Evolutionary conservation across 108 stramenopile genomes (phyloP).

Genomic region (Stephanodiscus minutulus): DNA sequence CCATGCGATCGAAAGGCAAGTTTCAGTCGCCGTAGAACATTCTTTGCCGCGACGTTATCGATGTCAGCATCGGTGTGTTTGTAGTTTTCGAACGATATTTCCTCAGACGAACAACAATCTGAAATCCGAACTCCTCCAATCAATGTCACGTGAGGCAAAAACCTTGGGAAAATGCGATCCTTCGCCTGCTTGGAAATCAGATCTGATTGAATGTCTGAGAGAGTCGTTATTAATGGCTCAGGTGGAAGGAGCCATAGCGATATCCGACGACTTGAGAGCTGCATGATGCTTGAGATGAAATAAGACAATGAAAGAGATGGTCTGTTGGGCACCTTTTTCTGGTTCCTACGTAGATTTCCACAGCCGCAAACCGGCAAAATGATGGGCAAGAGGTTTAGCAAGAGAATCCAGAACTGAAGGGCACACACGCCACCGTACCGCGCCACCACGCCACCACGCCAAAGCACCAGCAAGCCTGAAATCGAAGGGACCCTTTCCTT

Average conservation of each 20-base stretch:
- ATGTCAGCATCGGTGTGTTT: neutral
- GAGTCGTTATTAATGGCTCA: constrained; percentile 13
- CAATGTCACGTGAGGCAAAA: constrained; percentile 38
- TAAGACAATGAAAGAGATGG: too few relatives aligned
- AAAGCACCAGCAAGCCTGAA: too few relatives aligned
- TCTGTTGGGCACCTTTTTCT: too few relatives aligned
- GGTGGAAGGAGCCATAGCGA: constrained; percentile 34
- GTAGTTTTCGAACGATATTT: neutral
- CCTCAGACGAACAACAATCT: constrained; percentile 15
- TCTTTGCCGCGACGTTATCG: constrained; percentile 22
- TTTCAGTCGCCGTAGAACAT: constrained; percentile 24
- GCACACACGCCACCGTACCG: too few relatives aligned
- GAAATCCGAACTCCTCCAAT: constrained; percentile 36
- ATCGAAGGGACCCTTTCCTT: too few relatives aligned
- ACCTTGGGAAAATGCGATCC: constrained; percentile 11
- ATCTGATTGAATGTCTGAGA: constrained; percentile 6
- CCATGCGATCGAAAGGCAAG: constrained; percentile 28
- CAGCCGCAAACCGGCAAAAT: too few relatives aligned
- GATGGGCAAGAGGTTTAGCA: too few relatives aligned
- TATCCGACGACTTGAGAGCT: constrained; percentile 12
- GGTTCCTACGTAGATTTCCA: too few relatives aligned
- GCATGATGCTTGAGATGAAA: too few relatives aligned
- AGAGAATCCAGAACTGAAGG: too few relatives aligned
- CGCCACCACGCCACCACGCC: too few relatives aligned
- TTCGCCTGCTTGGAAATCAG: constrained; percentile 9